Evolutionary conservation across 179 eudicot genomes (phyloP).

Genomic region (Drosera spatulata): DNA sequence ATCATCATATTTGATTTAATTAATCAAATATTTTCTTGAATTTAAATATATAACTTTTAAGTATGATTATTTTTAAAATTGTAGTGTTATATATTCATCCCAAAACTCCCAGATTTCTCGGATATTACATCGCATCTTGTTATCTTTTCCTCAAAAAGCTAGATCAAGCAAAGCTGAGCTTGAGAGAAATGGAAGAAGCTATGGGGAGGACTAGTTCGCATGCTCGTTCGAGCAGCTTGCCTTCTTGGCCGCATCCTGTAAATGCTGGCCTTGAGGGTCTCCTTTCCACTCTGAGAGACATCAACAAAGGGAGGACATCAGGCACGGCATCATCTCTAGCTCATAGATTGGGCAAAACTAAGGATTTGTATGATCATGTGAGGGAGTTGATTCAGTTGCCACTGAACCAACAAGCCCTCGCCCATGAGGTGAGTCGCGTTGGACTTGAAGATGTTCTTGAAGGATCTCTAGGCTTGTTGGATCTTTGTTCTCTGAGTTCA

Average conservation of each 20-base stretch:
- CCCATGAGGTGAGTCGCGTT: slow-evolving; percentile 5
- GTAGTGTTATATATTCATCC: too few relatives aligned
- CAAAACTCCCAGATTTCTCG: too few relatives aligned
- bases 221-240: slow-evolving; percentile 9
- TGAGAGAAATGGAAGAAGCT: neutral
- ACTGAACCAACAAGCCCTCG: slow-evolving; percentile 14
- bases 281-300: slow-evolving; percentile 1
- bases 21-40: too few relatives aligned
- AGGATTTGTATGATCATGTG: slow-evolving; percentile 1
- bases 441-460: slow-evolving; percentile 15
- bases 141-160: too few relatives aligned
- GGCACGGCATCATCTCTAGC: neutral
- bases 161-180: neutral
- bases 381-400: slow-evolving; percentile 9
- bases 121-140: too few relatives aligned
- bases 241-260: slow-evolving; percentile 6
- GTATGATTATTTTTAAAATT: too few relatives aligned
- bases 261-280: slow-evolving; percentile 6
- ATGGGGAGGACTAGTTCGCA: slow-evolving; percentile 5
- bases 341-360: neutral
- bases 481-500: too few relatives aligned
- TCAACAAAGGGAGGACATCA: neutral
- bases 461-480: slow-evolving; percentile 7
- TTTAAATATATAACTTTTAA: too few relatives aligned
- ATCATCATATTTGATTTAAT: too few relatives aligned